Evolutionary conservation across 75 land plant species (phyloP).

Genomic region (Sequoiadendron giganteum): DNA sequence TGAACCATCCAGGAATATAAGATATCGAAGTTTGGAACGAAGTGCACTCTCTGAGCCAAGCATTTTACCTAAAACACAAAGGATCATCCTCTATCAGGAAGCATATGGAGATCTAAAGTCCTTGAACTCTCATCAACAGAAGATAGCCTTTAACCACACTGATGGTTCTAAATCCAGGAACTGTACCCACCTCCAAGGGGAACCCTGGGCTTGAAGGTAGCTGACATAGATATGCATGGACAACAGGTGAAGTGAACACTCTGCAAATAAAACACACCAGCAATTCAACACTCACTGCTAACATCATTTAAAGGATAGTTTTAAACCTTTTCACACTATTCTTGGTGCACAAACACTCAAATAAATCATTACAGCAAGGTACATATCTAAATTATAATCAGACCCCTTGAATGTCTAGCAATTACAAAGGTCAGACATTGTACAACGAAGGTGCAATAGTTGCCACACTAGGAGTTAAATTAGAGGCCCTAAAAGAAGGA

Average conservation of each 20-base stretch:
- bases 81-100: not conserved
- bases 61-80: not conserved
- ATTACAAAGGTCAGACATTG: not conserved
- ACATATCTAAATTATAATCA: not conserved
- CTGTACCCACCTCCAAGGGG: constrained; percentile 80
- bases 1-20: not conserved
- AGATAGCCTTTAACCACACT: not conserved
- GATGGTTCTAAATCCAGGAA: constrained; percentile 24
- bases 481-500: not conserved
- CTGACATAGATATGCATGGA: constrained; percentile 40
- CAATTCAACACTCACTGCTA: not conserved
- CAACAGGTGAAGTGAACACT: constrained; percentile 59
- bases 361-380: no score
- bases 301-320: not conserved
- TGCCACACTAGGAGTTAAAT: not conserved
- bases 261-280: constrained; percentile 33
- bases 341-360: not conserved
- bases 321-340: not conserved
- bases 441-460: not conserved
- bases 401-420: not conserved
- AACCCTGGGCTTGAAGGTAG: constrained; percentile 61
- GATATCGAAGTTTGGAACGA: not conserved
- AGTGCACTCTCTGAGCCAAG: not conserved
- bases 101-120: not conserved
- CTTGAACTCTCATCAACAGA: not conserved